These are phyloP conservation scores for Entomortierella lignicola DNA, from an alignment of 192 early-diverging fungal genomes.

Conservation along the genomic window DNA sequence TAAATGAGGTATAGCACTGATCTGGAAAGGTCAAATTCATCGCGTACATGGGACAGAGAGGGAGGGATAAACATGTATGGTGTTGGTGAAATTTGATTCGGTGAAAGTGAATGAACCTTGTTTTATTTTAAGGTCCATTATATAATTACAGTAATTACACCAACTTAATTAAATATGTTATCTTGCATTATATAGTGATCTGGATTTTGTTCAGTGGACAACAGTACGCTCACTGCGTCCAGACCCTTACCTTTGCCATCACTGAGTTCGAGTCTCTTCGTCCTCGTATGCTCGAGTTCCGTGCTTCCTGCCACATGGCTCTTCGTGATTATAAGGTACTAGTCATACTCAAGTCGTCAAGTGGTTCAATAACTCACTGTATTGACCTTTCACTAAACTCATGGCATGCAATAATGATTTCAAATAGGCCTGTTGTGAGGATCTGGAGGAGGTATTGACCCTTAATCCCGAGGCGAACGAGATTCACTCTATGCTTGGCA, in stretches of 20 bases:
- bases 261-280: constrained; percentile 61
- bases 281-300: constrained; percentile 64
- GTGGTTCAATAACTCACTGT: background rate
- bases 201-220: constrained; percentile 70
- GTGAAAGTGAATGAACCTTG: background rate
- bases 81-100: constrained; percentile 29
- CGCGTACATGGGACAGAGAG: too few species aligned
- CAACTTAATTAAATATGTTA: too few species aligned
- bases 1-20: too few species aligned
- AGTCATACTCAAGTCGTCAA: constrained; percentile 38
- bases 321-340: constrained; percentile 56
- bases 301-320: constrained; percentile 64
- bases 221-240: constrained; percentile 67
- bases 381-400: background rate
- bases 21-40: too few species aligned
- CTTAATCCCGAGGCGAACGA: constrained; percentile 30
- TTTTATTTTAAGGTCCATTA: background rate
- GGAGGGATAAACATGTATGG: background rate
- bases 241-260: constrained; percentile 66
- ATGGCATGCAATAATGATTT: background rate
- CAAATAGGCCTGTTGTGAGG: constrained; percentile 52
- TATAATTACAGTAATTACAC: too few species aligned
- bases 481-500: constrained; percentile 50
- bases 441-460: constrained; percentile 38
- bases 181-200: constrained; percentile 41